These are phyloP conservation scores for Warburgia ugandensis DNA, from an alignment of 164 flowering plant genomes.

Conservation along the genomic window DNA sequence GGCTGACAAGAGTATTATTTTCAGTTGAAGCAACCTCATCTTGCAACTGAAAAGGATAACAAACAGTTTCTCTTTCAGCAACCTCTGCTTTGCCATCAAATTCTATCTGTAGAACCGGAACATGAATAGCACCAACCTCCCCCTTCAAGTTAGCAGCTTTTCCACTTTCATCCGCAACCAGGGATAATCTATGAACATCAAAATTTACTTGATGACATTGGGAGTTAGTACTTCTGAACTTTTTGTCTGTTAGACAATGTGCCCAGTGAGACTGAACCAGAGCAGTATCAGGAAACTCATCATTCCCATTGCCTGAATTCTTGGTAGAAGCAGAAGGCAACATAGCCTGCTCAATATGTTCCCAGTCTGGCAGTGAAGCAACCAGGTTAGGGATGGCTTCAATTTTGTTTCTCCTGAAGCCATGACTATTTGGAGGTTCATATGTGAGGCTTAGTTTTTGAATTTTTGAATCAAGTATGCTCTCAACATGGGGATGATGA, in stretches of 20 bases:
- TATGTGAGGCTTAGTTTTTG: no score
- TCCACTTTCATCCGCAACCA: constrained; percentile 4
- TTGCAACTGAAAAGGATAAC: background rate
- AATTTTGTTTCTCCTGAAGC: constrained; percentile 8
- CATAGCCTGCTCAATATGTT: constrained; percentile 1
- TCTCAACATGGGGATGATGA: no score
- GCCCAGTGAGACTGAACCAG: constrained; percentile 10
- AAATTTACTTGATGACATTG: constrained; percentile 1
- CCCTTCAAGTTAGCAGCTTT: constrained; percentile 1
- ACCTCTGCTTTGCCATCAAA: background rate
- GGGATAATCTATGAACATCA: background rate
- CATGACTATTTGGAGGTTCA: background rate
- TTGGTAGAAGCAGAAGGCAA: constrained; percentile 9
- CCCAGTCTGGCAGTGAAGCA: constrained; percentile 4
- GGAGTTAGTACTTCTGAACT: constrained; percentile 1
- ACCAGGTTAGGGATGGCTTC: background rate
- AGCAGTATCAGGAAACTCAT: constrained; percentile 2
- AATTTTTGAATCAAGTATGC: no score
- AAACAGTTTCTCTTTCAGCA: constrained; percentile 7
- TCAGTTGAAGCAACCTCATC: constrained; percentile 4
- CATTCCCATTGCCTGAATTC: constrained; percentile 3
- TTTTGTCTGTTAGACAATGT: constrained; percentile 1
- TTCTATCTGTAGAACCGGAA: constrained; percentile 22
- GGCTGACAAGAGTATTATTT: background rate
- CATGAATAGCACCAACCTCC: constrained; percentile 6